These are phyloP conservation scores for Trypanosoma theileri DNA, from an alignment of 208 protist species.

Conservation along the genomic window DNA sequence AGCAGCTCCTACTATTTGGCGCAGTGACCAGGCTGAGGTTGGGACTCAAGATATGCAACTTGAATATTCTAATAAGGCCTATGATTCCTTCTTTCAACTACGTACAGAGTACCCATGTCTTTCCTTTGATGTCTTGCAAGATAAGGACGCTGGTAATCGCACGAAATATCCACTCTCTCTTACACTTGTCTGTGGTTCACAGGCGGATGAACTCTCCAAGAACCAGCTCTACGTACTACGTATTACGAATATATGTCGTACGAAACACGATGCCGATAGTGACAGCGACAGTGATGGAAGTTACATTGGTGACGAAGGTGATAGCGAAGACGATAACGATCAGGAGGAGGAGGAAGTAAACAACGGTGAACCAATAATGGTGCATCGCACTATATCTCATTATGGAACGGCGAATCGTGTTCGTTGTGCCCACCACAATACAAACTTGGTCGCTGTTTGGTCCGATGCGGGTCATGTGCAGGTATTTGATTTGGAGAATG, in stretches of 20 bases:
- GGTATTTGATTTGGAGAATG: conserved; percentile 90
- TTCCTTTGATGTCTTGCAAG: conserved; percentile 80
- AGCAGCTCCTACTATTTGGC: conserved; percentile 37
- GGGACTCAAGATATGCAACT: conserved; percentile 28
- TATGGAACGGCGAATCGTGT: conserved; percentile 91
- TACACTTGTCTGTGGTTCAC: conserved; percentile 94
- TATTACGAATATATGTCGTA: conserved; percentile 91
- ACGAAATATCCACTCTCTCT: conserved; percentile 91
- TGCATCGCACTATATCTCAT: conserved; percentile 82
- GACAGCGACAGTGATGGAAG: conserved; percentile 89
- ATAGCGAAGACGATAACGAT: conserved; percentile 65
- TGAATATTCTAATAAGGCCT: conserved; percentile 85
- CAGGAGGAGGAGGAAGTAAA: conserved; percentile 84
- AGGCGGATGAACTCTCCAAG: conserved; percentile 86
- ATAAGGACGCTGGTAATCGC: conserved; percentile 55
- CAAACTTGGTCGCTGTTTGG: conserved; percentile 94
- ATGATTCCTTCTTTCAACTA: conserved; percentile 90
- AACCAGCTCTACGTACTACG: conserved; percentile 96
- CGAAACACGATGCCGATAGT: conserved; percentile 90
- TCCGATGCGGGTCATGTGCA: conserved; percentile 93
- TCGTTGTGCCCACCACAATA: conserved; percentile 83
- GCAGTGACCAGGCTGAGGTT: conserved; percentile 34
- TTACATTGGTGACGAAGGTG: conserved; percentile 82
- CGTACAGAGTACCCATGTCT: conserved; percentile 88
- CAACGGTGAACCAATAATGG: conserved; percentile 86